A percentile compares a stretch with the other conserved stretches of the same genome.
Conservation (phyloP, 441 rosid genomes). For the Biscutella auriculata region DNA sequence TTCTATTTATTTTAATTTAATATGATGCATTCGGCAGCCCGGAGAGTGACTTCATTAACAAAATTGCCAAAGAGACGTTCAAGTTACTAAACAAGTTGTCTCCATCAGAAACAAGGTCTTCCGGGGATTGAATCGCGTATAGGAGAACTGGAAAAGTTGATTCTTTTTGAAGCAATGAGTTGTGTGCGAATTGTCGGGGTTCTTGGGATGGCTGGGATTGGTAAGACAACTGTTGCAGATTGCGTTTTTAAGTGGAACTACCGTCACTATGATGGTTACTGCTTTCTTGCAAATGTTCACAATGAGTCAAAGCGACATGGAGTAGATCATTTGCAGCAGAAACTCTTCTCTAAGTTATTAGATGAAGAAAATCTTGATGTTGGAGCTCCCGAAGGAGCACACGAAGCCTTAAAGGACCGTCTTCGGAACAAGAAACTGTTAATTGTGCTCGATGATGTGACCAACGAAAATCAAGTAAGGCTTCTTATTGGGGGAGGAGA, state of each 20-base stretch:
- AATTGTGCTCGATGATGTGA: slow-evolving; percentile 24
- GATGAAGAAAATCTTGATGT: slow-evolving; percentile 10
- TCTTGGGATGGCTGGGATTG: slow-evolving; percentile 33
- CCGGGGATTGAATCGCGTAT: slow-evolving; percentile 17
- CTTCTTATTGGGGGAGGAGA: slow-evolving; percentile 1
- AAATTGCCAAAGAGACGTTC: slow-evolving; percentile 16
- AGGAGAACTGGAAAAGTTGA: not conserved
- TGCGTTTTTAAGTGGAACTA: slow-evolving; percentile 3
- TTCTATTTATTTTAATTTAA: rapidly evolving
- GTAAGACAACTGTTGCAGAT: slow-evolving; percentile 14
- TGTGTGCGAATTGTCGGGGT: slow-evolving; percentile 21
- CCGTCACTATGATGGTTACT: slow-evolving; percentile 9
- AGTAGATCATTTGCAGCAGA: not conserved
- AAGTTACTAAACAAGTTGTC: slow-evolving; percentile 3
- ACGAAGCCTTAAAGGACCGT: not conserved
- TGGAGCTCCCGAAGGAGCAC: slow-evolving; percentile 10
- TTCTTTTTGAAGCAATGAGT: not conserved
- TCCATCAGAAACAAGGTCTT: slow-evolving; percentile 2
- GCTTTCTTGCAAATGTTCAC: slow-evolving; percentile 13
- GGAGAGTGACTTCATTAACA: slow-evolving; percentile 23
- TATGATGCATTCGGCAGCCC: slow-evolving; percentile 11
- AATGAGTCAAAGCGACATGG: slow-evolving; percentile 1
- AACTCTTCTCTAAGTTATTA: slow-evolving; percentile 15
- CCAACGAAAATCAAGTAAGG: slow-evolving; percentile 2
- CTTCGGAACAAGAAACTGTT: slow-evolving; percentile 11